These are phyloP conservation scores for Penicillium ucsense DNA, from an alignment of 495 filamentous ascomycete genomes.

Conservation along the genomic window DNA sequence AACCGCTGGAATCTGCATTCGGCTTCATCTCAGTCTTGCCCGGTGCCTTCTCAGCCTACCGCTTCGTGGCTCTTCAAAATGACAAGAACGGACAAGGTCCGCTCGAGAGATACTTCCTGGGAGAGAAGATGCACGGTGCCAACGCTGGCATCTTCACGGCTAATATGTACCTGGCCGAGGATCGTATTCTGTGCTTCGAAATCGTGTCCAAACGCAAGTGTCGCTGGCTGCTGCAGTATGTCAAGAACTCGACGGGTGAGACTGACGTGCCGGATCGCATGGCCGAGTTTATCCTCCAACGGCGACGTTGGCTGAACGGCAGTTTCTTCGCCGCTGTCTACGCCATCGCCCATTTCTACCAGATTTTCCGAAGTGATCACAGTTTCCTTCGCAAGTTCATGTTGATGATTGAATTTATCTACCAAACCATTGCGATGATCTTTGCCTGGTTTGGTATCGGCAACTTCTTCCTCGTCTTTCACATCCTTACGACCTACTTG, in stretches of 20 bases:
- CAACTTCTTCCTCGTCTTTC: slow-evolving; percentile 99
- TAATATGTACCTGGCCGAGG: slow-evolving; percentile 99
- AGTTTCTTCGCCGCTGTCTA: slow-evolving; percentile 98
- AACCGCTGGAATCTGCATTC: slow-evolving; percentile 94
- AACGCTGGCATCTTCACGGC: slow-evolving; percentile 97
- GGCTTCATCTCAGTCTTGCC: slow-evolving; percentile 96
- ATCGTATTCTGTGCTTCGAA: slow-evolving; percentile 98
- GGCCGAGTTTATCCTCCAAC: slow-evolving; percentile 91
- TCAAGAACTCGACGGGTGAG: slow-evolving; percentile 92
- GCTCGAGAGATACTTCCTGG: slow-evolving; percentile 92
- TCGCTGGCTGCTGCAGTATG: slow-evolving; percentile 94
- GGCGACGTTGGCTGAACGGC: slow-evolving; percentile 96
- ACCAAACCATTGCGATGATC: slow-evolving; percentile 91
- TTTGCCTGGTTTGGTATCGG: slow-evolving; percentile 98
- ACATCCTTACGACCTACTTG: slow-evolving; percentile 85
- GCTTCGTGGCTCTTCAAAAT: slow-evolving; percentile 89
- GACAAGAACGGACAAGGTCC: slow-evolving; percentile 90
- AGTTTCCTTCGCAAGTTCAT: slow-evolving; percentile 77
- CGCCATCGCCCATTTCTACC: slow-evolving; percentile 85
- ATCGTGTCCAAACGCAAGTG: slow-evolving; percentile 95
- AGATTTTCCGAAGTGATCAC: slow-evolving; percentile 88
- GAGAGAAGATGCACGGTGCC: slow-evolving; percentile 93
- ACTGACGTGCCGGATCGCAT: slow-evolving; percentile 96
- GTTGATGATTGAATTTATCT: slow-evolving; percentile 86
- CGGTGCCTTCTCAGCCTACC: slow-evolving; percentile 96